Evolutionary conservation across 139 green algal genomes (phyloP), one percentile per base, ranked within the genome.

Genomic region (Gonium pectorale): DNA sequence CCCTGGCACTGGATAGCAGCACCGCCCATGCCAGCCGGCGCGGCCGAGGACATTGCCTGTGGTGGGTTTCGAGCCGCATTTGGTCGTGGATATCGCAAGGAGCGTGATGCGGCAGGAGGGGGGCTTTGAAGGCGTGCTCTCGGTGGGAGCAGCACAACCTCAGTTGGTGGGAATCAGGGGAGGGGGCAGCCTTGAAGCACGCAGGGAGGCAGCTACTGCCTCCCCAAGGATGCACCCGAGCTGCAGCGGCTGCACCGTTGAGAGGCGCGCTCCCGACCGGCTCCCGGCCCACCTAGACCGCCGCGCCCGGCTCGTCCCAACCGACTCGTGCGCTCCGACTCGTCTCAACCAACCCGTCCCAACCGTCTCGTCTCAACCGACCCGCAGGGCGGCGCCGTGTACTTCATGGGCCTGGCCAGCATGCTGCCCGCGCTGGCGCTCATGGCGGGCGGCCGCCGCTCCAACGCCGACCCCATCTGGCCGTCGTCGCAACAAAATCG

Each of bases 391-490:
- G 82, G 82, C 49, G 4, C 38, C 19, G 72, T 62, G 9, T 84
- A 88, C 66, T 85, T 88, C 29, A 67, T 78, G 66, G 11, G 49
- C 2, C 62, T 88, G 38, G 46, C 64, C 37, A 77, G 52, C 51
- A 88, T 88, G 74, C 73, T 88, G 22, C 83, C 83, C 22, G 64
- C 83, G 0, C 83, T 88, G 27, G 69, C 49, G 40, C 63, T 88
- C 5, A 74, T 84, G 69, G 73, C 64, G 3, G 4, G 13, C n/a
- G n/a, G 29, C 33, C 44, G 49, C 43, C 24, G 40, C 72, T 11
- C 11, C 52, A 22, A 51, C n/a, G 27, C 9, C 35, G 37, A 70
- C 63, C 63, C 9, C 63, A 5, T 26, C 5, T 19, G 63, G 13
- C 52, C 7, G 13, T n/a, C n/a, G n/a, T n/a, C n/a, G n/a, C n/a